These are phyloP conservation scores for Rubia balearica DNA, from an alignment of 305 asterid genomes.

Conservation along the genomic window DNA sequence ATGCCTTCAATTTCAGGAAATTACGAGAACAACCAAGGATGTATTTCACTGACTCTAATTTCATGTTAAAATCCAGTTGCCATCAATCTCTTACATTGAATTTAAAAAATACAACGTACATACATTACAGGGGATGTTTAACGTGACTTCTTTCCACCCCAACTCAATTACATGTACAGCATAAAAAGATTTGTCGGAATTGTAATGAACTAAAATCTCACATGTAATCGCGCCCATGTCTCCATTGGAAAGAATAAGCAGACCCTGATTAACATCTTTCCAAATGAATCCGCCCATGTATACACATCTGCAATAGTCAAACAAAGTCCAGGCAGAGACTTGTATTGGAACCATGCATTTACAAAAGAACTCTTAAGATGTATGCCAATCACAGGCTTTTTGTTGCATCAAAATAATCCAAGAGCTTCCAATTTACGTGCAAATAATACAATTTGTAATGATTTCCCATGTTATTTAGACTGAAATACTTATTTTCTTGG, in stretches of 20 bases:
- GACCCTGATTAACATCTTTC: constrained; percentile 75
- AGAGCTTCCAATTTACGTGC: not conserved
- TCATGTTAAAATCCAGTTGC: not conserved
- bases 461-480: not conserved
- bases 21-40: not conserved
- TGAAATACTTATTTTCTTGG: not conserved
- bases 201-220: constrained; percentile 21
- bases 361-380: not conserved
- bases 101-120: not conserved
- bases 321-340: constrained; percentile 8
- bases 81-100: not conserved
- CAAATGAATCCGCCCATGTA: constrained; percentile 70
- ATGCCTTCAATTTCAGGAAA: not conserved
- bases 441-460: not conserved
- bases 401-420: not conserved
- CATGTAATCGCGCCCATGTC: constrained; percentile 77
- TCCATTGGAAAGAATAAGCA: constrained; percentile 87
- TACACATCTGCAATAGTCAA: constrained; percentile 71
- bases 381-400: not conserved
- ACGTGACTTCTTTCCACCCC: not conserved
- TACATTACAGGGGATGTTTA: not conserved
- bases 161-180: not conserved
- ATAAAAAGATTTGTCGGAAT: not conserved
- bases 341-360: not conserved
- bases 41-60: not conserved